phyloP scores from a whole-genome alignment of 495 filamentous ascomycete species.

The Aspergillus egyptiacus region DNA sequence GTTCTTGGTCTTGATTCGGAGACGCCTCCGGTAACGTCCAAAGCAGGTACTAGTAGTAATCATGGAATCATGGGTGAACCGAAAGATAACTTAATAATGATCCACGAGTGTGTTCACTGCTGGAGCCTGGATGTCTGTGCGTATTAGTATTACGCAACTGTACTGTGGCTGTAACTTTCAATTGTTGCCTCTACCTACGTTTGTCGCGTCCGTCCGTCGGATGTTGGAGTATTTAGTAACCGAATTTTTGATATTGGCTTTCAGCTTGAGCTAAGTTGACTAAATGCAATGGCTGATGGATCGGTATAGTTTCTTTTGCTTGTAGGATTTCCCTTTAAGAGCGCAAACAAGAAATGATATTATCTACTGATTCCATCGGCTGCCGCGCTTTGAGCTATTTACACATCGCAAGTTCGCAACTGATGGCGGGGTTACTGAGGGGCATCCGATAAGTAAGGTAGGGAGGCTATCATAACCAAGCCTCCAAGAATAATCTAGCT shows the following conservation, averaged over 20 bases:
- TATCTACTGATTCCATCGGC: constrained; percentile 13
- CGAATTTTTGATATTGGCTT: not conserved
- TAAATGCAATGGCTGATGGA: not conserved
- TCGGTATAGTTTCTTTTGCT: constrained; percentile 3
- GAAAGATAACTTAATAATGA: too few relatives aligned
- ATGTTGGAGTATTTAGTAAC: not conserved
- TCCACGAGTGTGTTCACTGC: too few relatives aligned
- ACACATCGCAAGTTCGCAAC: too few relatives aligned
- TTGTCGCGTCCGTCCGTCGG: not conserved
- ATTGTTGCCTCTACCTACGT: not conserved
- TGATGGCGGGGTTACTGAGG: constrained; percentile 22
- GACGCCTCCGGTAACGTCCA: constrained; percentile 3
- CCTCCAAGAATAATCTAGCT: not conserved
- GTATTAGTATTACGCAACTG: constrained; percentile 3
- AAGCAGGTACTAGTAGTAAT: too few relatives aligned
- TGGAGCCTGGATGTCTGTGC: too few relatives aligned
- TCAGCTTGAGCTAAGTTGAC: not conserved
- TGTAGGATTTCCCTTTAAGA: not conserved
- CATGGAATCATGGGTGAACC: too few relatives aligned
- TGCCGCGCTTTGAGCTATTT: constrained; percentile 22
- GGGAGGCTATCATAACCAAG: too few relatives aligned
- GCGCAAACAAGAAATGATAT: not conserved
- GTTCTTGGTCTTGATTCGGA: constrained; percentile 1
- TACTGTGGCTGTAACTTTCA: not conserved
- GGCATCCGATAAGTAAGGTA: constrained; percentile 21